Base-by-base conservation (phyloP, 2,329 filamentous ascomycete genomes). In the Coniochaeta sp. region DNA sequence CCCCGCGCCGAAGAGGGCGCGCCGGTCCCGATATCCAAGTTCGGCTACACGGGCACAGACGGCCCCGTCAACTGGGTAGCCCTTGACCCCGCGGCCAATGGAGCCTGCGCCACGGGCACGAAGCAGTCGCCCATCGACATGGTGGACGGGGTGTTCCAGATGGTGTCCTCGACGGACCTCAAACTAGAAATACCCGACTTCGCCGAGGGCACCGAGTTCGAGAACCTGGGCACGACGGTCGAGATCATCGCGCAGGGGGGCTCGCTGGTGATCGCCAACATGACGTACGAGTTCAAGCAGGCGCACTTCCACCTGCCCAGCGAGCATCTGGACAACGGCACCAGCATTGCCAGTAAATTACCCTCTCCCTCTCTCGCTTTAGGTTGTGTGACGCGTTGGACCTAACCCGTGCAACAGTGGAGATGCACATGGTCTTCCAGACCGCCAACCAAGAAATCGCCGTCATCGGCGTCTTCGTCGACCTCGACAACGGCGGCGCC, bases 401-500 rank as follows among this genome's bases (percentile, higher is more conserved):
- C 4, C 54, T 44, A 28, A 55, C 54, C 19, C 36, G 4, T 26
- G 2, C 34, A 40, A 40, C 66, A 70, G 73, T 83, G 75, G 81
- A 83, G 70, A 77, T 79, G 71, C 84, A 87, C 72, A 82, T 86
- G 76, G 84, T 87, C 44, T 84, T 83, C 68, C 74, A 80, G 67
- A 74, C 74, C 16, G 72, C 74, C 14, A 68, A 66, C 38, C 64
- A 69, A 16, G 67, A 77, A 59, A 73, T 79, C 40, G 75, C 76
- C 34, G 77, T 79, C 61, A 69, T 80, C 38, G 77, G 76, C 56
- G 68, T 74, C 56, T 79, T 77, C 68, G 70, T 79, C 63, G 75
- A 77, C 62, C 65, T 77, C 30, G 70, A 71, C 61, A 69, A 69
- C 40, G 65, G 65, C 10, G 64, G 63, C 16, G 66, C 62, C 34